Evolutionary conservation across 2,329 filamentous ascomycete genomes (phyloP).

Genomic region (Trichoderma sp.): DNA sequence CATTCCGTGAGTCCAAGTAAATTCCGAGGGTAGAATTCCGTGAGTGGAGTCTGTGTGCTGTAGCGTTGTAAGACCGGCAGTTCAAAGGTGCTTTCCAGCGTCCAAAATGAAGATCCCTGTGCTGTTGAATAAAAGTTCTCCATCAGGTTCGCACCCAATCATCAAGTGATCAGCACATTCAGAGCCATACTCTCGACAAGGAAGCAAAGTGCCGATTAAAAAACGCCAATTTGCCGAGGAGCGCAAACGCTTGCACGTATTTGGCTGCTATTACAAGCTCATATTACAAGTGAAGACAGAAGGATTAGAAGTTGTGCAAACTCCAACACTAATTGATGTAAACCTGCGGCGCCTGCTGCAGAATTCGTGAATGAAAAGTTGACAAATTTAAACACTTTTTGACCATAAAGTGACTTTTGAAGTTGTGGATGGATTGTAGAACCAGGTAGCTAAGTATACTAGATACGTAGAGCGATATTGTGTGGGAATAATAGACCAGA

Average conservation of each 20-base stretch:
- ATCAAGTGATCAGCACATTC: neutral
- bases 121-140: neutral
- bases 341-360: neutral
- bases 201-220: neutral
- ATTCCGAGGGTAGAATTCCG: too few relatives aligned
- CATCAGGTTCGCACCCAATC: neutral
- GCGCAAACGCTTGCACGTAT: neutral
- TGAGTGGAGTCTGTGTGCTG: neutral
- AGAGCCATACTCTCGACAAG: neutral
- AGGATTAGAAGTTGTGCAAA: too few relatives aligned
- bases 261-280: neutral
- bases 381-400: neutral
- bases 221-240: neutral
- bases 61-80: neutral
- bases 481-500: neutral
- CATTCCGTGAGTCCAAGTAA: neutral
- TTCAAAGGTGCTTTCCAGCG: neutral
- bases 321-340: neutral
- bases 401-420: neutral
- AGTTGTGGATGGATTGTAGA: neutral
- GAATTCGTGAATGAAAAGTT: neutral
- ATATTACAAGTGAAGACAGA: neutral
- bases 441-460: neutral
- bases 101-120: neutral
- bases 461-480: neutral